Evolutionary conservation across 306 rosid genomes (phyloP).

Genomic region (Acacia melanoxylon): DNA sequence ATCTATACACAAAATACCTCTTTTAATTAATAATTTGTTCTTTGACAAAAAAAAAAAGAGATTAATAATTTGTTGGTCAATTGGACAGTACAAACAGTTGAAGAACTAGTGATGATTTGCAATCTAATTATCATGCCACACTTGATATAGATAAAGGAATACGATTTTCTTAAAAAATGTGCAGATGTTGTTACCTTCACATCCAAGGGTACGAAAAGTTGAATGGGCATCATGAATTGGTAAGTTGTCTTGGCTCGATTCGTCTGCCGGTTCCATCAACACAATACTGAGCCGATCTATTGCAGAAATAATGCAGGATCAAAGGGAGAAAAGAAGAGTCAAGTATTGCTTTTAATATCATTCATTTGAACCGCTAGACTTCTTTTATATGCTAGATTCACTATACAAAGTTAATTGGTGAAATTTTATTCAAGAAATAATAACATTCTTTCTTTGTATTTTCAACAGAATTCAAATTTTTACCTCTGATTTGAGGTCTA

Average conservation of each 20-base stretch:
- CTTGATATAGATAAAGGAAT: background rate
- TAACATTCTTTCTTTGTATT: background rate
- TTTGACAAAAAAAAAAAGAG: no score
- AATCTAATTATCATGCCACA: no score
- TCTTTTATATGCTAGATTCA: background rate
- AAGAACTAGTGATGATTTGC: background rate
- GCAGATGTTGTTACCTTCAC: slow-evolving; percentile 45
- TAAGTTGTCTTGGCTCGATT: background rate
- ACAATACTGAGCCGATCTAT: slow-evolving; percentile 8
- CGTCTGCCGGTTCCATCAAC: slow-evolving; percentile 12
- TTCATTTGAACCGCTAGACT: background rate
- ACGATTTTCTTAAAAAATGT: background rate
- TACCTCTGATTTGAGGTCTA: background rate
- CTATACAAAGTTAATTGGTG: background rate
- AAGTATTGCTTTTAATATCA: background rate
- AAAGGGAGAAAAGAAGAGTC: background rate
- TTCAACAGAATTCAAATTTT: background rate
- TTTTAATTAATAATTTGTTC: no score
- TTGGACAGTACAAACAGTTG: background rate
- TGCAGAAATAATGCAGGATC: background rate
- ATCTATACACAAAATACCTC: background rate
- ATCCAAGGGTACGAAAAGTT: slow-evolving; percentile 30
- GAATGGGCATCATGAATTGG: slow-evolving; percentile 1
- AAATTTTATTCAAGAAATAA: background rate
- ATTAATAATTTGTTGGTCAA: no score